phyloP scores from a whole-genome alignment of 495 filamentous ascomycete genomes.

The Aspergillus funiculosus region DNA sequence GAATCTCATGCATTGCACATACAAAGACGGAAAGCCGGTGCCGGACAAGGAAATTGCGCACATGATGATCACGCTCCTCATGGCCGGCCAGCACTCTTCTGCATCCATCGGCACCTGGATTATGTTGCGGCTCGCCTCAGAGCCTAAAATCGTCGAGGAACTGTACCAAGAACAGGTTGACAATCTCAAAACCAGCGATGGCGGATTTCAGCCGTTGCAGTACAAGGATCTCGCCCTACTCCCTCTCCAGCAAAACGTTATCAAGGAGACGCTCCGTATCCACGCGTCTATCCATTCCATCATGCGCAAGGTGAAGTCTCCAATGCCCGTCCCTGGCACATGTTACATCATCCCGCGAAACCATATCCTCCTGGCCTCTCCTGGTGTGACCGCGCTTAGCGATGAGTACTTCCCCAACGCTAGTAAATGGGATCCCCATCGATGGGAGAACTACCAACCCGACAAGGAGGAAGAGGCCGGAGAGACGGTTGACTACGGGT shows the following conservation, averaged over 20 bases:
- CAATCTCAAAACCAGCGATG: conserved; percentile 50
- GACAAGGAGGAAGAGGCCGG: conserved; percentile 51
- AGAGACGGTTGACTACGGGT: conserved; percentile 81
- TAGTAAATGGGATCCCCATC: conserved; percentile 74
- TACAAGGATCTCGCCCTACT: conserved; percentile 66
- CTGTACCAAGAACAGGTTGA: conserved; percentile 68
- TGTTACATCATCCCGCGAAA: conserved; percentile 68
- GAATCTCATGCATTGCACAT: conserved; percentile 72
- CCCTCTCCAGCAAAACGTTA: conserved; percentile 60
- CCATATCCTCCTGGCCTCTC: conserved; percentile 74
- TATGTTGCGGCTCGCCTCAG: conserved; percentile 67
- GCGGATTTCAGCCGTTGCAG: conserved; percentile 50
- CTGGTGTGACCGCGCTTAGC: conserved; percentile 67
- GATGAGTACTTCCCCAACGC: conserved; percentile 75
- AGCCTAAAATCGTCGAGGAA: conserved; percentile 66
- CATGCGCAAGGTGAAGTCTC: conserved; percentile 75
- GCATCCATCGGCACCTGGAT: conserved; percentile 79
- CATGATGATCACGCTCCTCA: conserved; percentile 87
- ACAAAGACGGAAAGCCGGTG: conserved; percentile 65
- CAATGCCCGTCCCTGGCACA: conserved; percentile 72
- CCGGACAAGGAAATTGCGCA: conserved; percentile 80
- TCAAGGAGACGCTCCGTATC: conserved; percentile 76
- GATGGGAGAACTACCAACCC: conserved; percentile 62
- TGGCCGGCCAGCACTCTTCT: conserved; percentile 86
- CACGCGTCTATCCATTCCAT: conserved; percentile 82